Conservation (phyloP, 345 rosid species). For the Nephelium lappaceum region DNA sequence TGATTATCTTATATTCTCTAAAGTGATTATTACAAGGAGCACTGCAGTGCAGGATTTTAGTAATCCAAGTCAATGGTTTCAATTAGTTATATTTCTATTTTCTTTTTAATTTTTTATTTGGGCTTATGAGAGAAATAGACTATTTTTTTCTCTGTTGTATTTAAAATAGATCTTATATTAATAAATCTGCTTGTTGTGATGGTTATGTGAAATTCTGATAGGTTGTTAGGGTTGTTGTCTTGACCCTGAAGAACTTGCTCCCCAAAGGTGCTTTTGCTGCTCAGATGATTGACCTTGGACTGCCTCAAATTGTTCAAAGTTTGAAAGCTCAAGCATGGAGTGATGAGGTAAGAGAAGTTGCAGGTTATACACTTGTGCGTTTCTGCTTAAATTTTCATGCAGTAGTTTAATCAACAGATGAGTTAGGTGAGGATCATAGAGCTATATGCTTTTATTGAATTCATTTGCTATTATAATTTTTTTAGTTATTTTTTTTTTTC, state of each 20-base stretch:
- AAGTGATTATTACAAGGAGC: conserved; percentile 2
- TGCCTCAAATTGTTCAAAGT: conserved; percentile 87
- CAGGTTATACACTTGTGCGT: not conserved
- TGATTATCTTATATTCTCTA: not conserved
- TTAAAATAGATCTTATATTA: conserved; percentile 13
- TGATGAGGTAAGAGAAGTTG: conserved; percentile 73
- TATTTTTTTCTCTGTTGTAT: not conserved
- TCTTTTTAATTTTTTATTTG: not conserved
- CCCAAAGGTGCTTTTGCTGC: conserved; percentile 88
- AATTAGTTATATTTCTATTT: not conserved
- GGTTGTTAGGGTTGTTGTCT: conserved; percentile 92
- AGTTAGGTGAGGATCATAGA: not conserved
- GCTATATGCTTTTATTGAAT: not conserved
- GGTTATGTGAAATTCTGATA: conserved; percentile 33
- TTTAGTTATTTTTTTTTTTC: not conserved
- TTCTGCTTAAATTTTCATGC: not conserved
- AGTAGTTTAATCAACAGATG: not conserved
- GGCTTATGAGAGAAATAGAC: not conserved
- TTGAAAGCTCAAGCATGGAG: conserved; percentile 97
- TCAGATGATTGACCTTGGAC: conserved; percentile 95
- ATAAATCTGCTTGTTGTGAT: conserved; percentile 25
- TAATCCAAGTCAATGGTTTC: conserved; percentile 16
- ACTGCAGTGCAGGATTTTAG: conserved; percentile 4
- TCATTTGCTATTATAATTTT: not conserved
- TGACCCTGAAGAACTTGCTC: conserved; percentile 83